Conservation (phyloP, 768 basidiomycete genomes). For the Leccinum pellstonianum region DNA sequence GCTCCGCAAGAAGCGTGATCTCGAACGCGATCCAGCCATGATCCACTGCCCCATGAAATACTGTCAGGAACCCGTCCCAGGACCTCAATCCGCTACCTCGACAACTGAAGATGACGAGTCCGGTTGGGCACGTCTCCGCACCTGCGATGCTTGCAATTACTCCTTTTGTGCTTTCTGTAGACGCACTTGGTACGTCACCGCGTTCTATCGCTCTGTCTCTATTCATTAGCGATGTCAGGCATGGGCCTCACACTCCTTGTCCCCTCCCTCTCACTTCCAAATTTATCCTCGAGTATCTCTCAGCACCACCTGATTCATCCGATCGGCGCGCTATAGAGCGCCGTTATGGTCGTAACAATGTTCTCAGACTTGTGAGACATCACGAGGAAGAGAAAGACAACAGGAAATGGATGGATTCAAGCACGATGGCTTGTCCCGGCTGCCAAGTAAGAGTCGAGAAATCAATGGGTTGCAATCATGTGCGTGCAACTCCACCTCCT, state of each 20-base stretch:
- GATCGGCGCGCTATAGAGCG: conserved; percentile 54
- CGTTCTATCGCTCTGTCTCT: background rate
- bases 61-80: conserved; percentile 79
- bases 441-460: conserved; percentile 77
- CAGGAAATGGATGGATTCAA: conserved; percentile 65
- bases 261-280: conserved; percentile 64
- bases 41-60: conserved; percentile 77
- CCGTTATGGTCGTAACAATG: conserved; percentile 60
- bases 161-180: conserved; percentile 84
- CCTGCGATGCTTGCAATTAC: conserved; percentile 67
- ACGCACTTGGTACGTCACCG: conserved; percentile 62
- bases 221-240: conserved; percentile 48
- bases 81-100: conserved; percentile 38
- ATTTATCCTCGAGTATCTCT: conserved; percentile 66
- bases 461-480: conserved; percentile 84
- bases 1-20: conserved; percentile 66
- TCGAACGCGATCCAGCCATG: conserved; percentile 79
- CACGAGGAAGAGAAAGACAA: conserved; percentile 77
- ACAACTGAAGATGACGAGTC: conserved; percentile 47
- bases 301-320: conserved; percentile 49
- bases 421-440: conserved; percentile 71
- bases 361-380: conserved; percentile 57
- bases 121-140: conserved; percentile 70
- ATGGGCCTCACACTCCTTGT: conserved; percentile 75
- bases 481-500: conserved; percentile 36